Conservation (phyloP, 345 rosid genomes). For the Boechera retrofracta region DNA sequence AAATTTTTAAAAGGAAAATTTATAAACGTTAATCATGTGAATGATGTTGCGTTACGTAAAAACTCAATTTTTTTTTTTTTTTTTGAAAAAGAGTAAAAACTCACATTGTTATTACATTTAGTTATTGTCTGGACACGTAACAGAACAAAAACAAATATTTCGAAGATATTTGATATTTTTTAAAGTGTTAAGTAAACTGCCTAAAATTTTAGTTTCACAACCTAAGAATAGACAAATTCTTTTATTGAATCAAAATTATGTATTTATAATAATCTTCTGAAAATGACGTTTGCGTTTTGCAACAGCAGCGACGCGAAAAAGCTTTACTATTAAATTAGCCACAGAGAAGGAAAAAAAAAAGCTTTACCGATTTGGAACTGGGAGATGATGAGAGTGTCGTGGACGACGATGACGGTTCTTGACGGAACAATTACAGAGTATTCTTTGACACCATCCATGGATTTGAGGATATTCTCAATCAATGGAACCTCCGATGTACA, state of each 20-base stretch:
- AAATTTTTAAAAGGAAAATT: neutral
- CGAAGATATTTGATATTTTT: neutral
- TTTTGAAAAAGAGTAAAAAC: neutral
- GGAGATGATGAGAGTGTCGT: constrained; percentile 68
- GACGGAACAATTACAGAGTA: constrained; percentile 75
- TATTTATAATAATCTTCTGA: neutral
- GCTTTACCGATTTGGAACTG: constrained; percentile 76
- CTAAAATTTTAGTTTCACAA: neutral
- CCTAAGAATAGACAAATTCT: neutral
- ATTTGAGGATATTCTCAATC: constrained; percentile 65
- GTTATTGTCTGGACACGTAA: neutral
- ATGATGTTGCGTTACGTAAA: constrained; percentile 28
- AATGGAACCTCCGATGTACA: constrained; percentile 90
- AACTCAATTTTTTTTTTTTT: neutral
- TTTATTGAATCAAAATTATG: neutral
- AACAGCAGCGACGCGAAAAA: neutral
- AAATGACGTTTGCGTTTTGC: constrained; percentile 32
- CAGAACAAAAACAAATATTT: neutral
- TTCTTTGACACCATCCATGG: constrained; percentile 71
- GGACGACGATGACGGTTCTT: constrained; percentile 87
- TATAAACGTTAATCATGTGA: constrained; percentile 29
- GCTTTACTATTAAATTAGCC: neutral
- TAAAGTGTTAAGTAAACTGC: neutral
- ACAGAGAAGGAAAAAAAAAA: neutral
- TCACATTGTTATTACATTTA: neutral